Evolutionary conservation across 768 basidiomycete genomes (phyloP).

Genomic region (Termitomyces sp.): DNA sequence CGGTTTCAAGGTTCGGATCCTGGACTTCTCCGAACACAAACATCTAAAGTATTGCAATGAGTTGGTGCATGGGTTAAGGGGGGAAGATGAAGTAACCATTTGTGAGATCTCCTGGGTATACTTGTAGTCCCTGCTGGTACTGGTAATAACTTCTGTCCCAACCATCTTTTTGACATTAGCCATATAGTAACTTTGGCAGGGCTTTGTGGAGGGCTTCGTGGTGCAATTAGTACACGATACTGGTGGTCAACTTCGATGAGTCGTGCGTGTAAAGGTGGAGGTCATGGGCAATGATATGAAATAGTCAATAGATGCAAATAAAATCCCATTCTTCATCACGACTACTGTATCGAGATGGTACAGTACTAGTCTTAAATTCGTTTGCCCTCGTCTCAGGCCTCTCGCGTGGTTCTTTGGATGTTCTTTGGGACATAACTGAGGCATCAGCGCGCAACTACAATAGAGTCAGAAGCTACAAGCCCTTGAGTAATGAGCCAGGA

Average conservation of each 20-base stretch:
- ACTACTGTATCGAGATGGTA: too few relatives aligned
- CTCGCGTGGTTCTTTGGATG: too few relatives aligned
- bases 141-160: slow-evolving; percentile 9
- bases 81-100: slow-evolving; percentile 51
- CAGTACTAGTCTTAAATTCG: too few relatives aligned
- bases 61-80: background rate
- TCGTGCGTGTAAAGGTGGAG: background rate
- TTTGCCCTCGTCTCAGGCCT: too few relatives aligned
- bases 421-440: too few relatives aligned
- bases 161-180: slow-evolving; percentile 10
- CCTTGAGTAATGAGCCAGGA: too few relatives aligned
- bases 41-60: slow-evolving; percentile 49
- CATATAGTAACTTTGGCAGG: slow-evolving; percentile 1
- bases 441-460: background rate
- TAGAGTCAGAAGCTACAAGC: too few relatives aligned
- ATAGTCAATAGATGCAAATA: background rate
- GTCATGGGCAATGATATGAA: background rate
- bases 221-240: background rate
- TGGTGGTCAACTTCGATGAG: background rate
- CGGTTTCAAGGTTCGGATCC: slow-evolving; percentile 81
- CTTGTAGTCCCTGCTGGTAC: slow-evolving; percentile 60
- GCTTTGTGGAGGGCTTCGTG: background rate
- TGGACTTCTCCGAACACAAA: slow-evolving; percentile 96
- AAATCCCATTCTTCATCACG: too few relatives aligned
- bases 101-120: slow-evolving; percentile 91